Conservation (phyloP, 352 stramenopile genomes). For the Globisporangium abappressorium region DNA sequence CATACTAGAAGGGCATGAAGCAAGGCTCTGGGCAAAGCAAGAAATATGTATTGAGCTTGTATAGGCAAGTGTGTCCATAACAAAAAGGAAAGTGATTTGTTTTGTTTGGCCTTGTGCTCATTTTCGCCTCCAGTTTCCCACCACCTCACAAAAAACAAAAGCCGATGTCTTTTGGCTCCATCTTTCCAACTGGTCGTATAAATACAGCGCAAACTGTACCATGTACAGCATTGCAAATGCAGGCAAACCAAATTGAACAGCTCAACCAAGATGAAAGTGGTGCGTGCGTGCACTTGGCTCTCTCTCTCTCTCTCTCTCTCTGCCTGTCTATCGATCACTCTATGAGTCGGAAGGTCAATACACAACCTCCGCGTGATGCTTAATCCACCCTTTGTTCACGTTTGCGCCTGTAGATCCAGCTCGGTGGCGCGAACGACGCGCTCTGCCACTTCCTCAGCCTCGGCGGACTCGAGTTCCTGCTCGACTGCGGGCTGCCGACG, state of each 20-base stretch:
- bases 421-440: constrained; percentile 64
- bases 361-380: background rate
- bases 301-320: background rate
- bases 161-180: too few species aligned
- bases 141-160: too few species aligned
- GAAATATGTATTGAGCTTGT: background rate
- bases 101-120: background rate
- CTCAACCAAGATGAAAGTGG: constrained; percentile 6
- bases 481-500: constrained; percentile 63
- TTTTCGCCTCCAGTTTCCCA: too few species aligned
- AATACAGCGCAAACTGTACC: background rate
- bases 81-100: background rate
- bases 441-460: constrained; percentile 81
- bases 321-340: background rate
- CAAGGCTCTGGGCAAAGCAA: background rate
- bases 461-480: constrained; percentile 73
- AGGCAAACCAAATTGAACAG: background rate
- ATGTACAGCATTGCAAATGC: background rate
- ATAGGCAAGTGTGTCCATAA: background rate
- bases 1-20: background rate
- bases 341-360: background rate
- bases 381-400: background rate
- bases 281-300: background rate
- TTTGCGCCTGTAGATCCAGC: constrained; percentile 48
- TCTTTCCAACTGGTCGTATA: background rate